phyloP scores from a whole-genome alignment of 768 basidiomycete genomes.

The Boletales sp. region DNA sequence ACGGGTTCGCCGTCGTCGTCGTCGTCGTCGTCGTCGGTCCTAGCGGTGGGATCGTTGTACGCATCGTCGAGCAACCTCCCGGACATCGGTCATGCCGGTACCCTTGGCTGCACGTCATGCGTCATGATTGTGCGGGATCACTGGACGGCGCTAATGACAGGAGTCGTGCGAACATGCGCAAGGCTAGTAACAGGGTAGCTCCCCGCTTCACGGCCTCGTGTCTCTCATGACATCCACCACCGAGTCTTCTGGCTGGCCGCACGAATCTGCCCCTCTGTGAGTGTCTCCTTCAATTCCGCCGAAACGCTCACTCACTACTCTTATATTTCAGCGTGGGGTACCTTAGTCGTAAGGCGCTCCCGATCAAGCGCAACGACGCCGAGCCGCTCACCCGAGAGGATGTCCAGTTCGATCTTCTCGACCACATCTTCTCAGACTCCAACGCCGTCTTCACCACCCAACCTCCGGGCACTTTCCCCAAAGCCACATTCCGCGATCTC shows the following conservation, averaged over 20 bases:
- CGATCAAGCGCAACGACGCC: conserved; percentile 80
- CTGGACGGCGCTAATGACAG: conserved; percentile 14
- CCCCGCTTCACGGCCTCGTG: conserved; percentile 34
- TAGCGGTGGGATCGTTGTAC: conserved; percentile 6
- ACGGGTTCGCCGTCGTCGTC: neutral
- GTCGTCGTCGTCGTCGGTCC: conserved; percentile 8
- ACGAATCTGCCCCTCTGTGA: conserved; percentile 54
- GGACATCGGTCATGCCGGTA: neutral
- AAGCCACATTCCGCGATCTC: conserved; percentile 76
- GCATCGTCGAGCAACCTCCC: conserved; percentile 1
- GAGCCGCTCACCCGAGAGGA: conserved; percentile 81
- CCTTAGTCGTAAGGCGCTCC: conserved; percentile 59
- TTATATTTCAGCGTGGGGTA: conserved; percentile 47
- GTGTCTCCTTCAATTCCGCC: conserved; percentile 22
- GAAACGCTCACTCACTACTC: conserved; percentile 5
- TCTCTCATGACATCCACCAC: conserved; percentile 46
- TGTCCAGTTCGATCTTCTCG: conserved; percentile 82
- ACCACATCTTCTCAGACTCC: conserved; percentile 71
- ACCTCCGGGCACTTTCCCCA: conserved; percentile 41
- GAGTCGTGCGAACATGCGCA: conserved; percentile 28
- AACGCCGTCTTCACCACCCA: conserved; percentile 71
- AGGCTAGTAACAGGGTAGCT: conserved; percentile 19
- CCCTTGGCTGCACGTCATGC: neutral
- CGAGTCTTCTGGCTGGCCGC: conserved; percentile 39
- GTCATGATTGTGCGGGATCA: neutral